Evolutionary conservation across 129 eudicot genomes (phyloP).

Genomic region (Kitagawia praeruptora): DNA sequence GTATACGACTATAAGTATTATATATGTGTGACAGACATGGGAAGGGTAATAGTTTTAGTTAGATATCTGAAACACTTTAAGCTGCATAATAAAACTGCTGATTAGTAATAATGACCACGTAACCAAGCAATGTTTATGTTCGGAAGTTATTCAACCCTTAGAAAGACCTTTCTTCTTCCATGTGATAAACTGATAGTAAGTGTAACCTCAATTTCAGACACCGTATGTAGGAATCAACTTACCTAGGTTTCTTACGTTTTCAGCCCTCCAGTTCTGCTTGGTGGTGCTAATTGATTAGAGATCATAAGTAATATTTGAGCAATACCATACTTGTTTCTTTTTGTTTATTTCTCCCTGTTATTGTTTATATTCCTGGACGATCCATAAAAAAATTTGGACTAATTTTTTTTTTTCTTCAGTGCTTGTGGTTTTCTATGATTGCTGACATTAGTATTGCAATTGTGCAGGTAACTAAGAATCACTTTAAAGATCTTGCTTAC

Average conservation of each 20-base stretch:
- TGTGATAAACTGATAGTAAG: background rate
- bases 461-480: conserved; percentile 56
- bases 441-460: conserved; percentile 15
- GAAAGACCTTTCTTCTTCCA: too few species aligned
- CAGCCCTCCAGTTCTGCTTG: background rate
- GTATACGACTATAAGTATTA: too few species aligned
- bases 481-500: conserved; percentile 63
- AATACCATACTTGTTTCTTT: background rate
- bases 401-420: background rate
- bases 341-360: background rate
- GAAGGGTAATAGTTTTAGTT: too few species aligned
- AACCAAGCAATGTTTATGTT: too few species aligned
- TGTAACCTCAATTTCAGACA: background rate
- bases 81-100: too few species aligned
- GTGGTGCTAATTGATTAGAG: background rate
- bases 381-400: background rate
- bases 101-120: too few species aligned
- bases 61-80: too few species aligned
- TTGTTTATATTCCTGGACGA: background rate
- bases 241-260: background rate
- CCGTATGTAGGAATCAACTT: background rate
- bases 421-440: background rate
- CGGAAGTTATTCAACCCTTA: too few species aligned
- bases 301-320: background rate
- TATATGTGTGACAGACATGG: too few species aligned